A percentile compares a stretch with the other conserved stretches of the same genome.
Conservation (phyloP, 1,284 basidiomycete species). For the Leccinum solheimii region DNA sequence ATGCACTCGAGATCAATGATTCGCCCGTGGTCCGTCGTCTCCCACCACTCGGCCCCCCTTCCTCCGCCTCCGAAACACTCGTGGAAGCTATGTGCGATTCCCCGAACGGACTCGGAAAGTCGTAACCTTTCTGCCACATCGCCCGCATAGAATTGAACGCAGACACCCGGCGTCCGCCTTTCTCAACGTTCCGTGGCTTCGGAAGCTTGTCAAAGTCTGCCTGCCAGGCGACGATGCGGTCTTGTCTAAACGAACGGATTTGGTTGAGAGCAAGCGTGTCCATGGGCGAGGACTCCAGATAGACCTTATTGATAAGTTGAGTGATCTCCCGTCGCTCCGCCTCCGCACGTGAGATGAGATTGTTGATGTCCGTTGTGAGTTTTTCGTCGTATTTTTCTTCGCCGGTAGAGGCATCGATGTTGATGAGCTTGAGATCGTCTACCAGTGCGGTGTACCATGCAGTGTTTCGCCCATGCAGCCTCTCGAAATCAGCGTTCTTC, state of each 20-base stretch:
- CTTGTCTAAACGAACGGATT: slow-evolving; percentile 86
- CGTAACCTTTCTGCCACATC: slow-evolving; percentile 66
- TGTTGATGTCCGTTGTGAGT: slow-evolving; percentile 60
- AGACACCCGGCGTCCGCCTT: slow-evolving; percentile 53
- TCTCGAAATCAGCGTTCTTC: slow-evolving; percentile 88
- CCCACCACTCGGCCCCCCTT: slow-evolving; percentile 40
- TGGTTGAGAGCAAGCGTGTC: slow-evolving; percentile 90
- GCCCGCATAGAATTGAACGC: slow-evolving; percentile 67
- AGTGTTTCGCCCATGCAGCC: slow-evolving; percentile 72
- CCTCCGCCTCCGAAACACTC: slow-evolving; percentile 79
- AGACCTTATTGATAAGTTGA: slow-evolving; percentile 75
- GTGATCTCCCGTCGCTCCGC: slow-evolving; percentile 76
- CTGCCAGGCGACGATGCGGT: slow-evolving; percentile 97
- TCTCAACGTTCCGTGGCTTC: slow-evolving; percentile 56
- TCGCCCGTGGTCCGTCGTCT: slow-evolving; percentile 52
- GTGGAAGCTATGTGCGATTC: slow-evolving; percentile 57
- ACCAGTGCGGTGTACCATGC: slow-evolving; percentile 71
- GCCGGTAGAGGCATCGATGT: slow-evolving; percentile 73
- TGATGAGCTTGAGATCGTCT: slow-evolving; percentile 72
- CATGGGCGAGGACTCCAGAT: slow-evolving; percentile 76
- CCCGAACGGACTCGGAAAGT: slow-evolving; percentile 52
- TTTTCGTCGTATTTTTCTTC: slow-evolving; percentile 67
- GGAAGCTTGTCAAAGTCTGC: slow-evolving; percentile 78
- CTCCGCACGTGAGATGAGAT: slow-evolving; percentile 72
- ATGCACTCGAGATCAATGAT: slow-evolving; percentile 59